A percentile compares a stretch with the other conserved stretches of the same genome.
These are phyloP conservation scores for Debaryomyces psychrophilus DNA, from an alignment of 1,139 yeast species.

Conservation along the genomic window DNA sequence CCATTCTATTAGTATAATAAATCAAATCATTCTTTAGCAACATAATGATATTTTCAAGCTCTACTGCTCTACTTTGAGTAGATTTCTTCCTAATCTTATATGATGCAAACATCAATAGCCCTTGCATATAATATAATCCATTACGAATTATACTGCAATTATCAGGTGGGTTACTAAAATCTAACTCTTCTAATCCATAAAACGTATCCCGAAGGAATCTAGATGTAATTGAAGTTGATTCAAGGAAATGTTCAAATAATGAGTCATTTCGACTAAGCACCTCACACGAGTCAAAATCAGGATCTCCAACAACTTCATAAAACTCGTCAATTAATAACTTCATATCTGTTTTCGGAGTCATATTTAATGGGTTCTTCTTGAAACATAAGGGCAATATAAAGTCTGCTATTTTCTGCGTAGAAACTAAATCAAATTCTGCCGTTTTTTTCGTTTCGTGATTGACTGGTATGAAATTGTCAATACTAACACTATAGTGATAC, in stretches of 20 bases:
- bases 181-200: constrained; percentile 53
- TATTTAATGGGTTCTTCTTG: constrained; percentile 59
- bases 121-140: constrained; percentile 78
- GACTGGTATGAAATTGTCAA: constrained; percentile 61
- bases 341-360: constrained; percentile 65
- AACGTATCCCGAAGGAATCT: constrained; percentile 57
- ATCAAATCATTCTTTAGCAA: constrained; percentile 68
- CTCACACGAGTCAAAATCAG: constrained; percentile 44
- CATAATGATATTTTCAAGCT: constrained; percentile 71
- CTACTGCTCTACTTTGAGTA: constrained; percentile 80
- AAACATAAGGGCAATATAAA: constrained; percentile 67
- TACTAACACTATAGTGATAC: constrained; percentile 65
- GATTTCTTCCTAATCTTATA: constrained; percentile 71
- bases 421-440: constrained; percentile 34
- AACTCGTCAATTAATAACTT: constrained; percentile 73
- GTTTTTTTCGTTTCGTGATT: constrained; percentile 65
- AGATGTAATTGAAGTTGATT: constrained; percentile 49
- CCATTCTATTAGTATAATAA: constrained; percentile 69
- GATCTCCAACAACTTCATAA: constrained; percentile 73
- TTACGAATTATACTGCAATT: constrained; percentile 25
- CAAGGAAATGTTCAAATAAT: constrained; percentile 54
- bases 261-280: constrained; percentile 46
- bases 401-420: constrained; percentile 61
- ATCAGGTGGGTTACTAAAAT: constrained; percentile 28
- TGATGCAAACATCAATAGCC: constrained; percentile 64